phyloP scores from a whole-genome alignment of 2,329 filamentous ascomycete species.

The Colletotrichum musicola region DNA sequence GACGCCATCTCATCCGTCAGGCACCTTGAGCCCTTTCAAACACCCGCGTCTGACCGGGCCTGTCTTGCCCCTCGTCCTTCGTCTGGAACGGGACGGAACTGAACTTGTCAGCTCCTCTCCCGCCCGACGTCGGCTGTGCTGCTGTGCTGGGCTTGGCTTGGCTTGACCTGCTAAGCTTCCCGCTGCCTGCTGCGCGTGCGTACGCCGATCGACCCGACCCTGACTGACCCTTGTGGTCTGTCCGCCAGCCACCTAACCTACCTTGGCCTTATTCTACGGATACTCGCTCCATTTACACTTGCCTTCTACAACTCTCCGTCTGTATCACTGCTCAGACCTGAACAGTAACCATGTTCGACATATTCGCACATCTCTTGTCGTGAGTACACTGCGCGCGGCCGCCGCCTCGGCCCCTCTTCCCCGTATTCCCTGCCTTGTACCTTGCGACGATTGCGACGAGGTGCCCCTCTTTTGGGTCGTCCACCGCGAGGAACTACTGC shows the following conservation, averaged over 20 bases:
- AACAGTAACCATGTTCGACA: conserved; percentile 74
- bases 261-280: conserved; percentile 1
- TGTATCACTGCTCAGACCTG: conserved; percentile 8
- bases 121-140: conserved; percentile 33
- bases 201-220: conserved; percentile 13
- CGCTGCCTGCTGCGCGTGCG: conserved; percentile 25
- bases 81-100: not conserved
- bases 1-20: not conserved
- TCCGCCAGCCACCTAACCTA: conserved; percentile 16
- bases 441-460: not conserved
- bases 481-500: not conserved
- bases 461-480: not conserved
- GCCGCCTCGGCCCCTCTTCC: not conserved
- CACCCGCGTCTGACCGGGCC: not conserved
- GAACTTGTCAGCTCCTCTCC: not conserved
- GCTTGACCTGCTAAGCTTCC: not conserved
- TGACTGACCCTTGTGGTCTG: not conserved
- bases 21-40: not conserved
- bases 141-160: not conserved
- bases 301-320: conserved; percentile 19
- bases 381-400: conserved; percentile 60
- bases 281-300: not conserved
- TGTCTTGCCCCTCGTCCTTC: not conserved
- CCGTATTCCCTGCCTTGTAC: not conserved
- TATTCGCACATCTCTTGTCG: conserved; percentile 83